Conservation (phyloP, 441 rosid genomes). For the Breynia disticha region DNA sequence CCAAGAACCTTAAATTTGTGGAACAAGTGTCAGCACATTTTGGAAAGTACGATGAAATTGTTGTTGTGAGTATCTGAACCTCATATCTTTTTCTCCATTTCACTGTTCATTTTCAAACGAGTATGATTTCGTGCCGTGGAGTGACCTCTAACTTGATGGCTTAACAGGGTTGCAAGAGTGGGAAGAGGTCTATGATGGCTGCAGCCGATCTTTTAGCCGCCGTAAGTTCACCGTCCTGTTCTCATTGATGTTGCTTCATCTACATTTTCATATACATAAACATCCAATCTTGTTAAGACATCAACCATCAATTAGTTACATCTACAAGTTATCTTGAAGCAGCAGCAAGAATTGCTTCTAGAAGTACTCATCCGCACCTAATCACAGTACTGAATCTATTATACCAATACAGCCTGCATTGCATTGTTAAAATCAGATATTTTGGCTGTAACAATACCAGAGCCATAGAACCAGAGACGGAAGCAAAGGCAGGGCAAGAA, state of each 20-base stretch:
- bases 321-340: constrained; percentile 1
- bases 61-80: constrained; percentile 40
- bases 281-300: constrained; percentile 2
- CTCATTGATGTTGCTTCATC: neutral
- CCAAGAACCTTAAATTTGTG: constrained; percentile 54
- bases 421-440: too few species aligned
- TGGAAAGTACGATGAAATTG: constrained; percentile 66
- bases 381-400: too few species aligned
- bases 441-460: too few species aligned
- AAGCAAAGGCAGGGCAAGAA: too few species aligned
- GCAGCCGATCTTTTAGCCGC: constrained; percentile 66
- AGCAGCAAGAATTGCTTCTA: constrained; percentile 1
- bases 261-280: neutral
- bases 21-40: constrained; percentile 50
- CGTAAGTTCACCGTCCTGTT: constrained; percentile 34
- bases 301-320: constrained; percentile 6
- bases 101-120: neutral
- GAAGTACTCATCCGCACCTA: neutral
- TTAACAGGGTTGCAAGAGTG: constrained; percentile 67
- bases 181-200: constrained; percentile 70
- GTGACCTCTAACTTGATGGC: neutral
- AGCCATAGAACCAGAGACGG: too few species aligned
- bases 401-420: neutral
- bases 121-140: neutral
- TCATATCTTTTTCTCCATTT: too few species aligned